Conservation (phyloP, 805 yeast species). For the Grigorovia humatica region DNA sequence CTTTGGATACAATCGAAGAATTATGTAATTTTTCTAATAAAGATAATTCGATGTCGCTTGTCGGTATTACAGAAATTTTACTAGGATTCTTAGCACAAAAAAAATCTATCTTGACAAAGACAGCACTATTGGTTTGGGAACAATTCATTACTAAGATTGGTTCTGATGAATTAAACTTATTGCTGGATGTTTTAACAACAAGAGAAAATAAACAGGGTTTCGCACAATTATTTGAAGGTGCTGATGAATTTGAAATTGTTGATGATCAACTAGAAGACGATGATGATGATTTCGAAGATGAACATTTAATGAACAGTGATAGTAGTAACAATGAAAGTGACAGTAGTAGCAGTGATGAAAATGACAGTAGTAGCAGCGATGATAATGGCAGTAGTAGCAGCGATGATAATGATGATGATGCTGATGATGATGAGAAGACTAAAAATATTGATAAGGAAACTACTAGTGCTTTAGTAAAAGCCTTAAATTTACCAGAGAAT, state of each 20-base stretch:
- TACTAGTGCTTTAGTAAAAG: conserved; percentile 56
- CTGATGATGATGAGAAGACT: conserved; percentile 24
- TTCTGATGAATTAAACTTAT: conserved; percentile 35
- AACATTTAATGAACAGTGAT: conserved; percentile 10
- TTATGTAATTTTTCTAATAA: conserved; percentile 34
- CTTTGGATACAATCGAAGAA: conserved; percentile 65
- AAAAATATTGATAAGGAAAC: conserved; percentile 42
- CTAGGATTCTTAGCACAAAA: conserved; percentile 48
- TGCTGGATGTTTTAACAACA: conserved; percentile 48
- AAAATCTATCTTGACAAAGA: conserved; percentile 45
- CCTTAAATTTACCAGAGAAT: conserved; percentile 52
- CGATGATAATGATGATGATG: conserved; percentile 25
- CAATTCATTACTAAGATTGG: conserved; percentile 40
- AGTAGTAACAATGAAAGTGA: conserved; percentile 21
- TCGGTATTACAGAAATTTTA: conserved; percentile 48
- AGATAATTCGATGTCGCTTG: conserved; percentile 30
- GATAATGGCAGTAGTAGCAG: conserved; percentile 10
- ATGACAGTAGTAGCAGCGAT: conserved; percentile 13
- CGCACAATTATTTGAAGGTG: conserved; percentile 59
- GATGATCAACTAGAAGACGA: conserved; percentile 31
- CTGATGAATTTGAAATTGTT: conserved; percentile 36
- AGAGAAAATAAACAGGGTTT: conserved; percentile 81
- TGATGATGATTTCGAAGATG: conserved; percentile 24
- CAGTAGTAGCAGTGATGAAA: conserved; percentile 23
- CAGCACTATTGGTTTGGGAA: conserved; percentile 48